Evolutionary conservation across 495 filamentous ascomycete species (phyloP), one percentile per base, ranked within the genome.

Genomic region (Lophiotrema nucula): DNA sequence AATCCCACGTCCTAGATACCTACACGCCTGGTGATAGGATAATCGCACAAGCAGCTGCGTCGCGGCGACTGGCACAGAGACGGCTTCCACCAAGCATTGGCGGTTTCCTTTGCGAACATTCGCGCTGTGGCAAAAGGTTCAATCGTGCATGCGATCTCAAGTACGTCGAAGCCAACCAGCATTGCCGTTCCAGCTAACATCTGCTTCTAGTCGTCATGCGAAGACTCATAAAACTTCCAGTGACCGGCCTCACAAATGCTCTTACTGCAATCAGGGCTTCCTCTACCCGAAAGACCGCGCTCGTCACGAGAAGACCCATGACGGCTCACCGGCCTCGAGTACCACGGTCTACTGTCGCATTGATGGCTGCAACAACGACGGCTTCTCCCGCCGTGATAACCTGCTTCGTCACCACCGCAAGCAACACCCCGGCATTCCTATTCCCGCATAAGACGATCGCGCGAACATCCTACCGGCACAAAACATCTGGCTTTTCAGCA

Each of bases 341-440:
- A 26, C 39, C 26, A 22, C 10, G 6, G 27, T 66, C 24, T 23
- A 45, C 35, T 66, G 63, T 47, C 33, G 22, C 5, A 24, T 39
- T 4, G n/a, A 39, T 13, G 58, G 45, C 13, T 66, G 63, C 48
- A 41, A 21, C 33, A 58, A 58, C 23, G 24, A 21, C 12, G 63
- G 63, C 26, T 66, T 66, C 53, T 58, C 57, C 19, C 63, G 63
- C 16, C 53, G 47, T 16, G 63, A 66, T 49, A 66, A 66, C 44
- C 44, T 66, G 33, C 25, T 48, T 0, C 63, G 63, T 13, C 63
- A 66, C 53, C 22, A 31, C 24, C 63, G 63, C 6, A 61, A 54
- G 41, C 47, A 50, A 24, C 63, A 66, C 53, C 53, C 46, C 10
- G 31, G 31, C 31, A 35, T 35, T 15, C 8, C 31, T 8, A 35